Percentiles rank a stretch among this genome's conserved stretches.
phyloP scores from a whole-genome alignment of 1,284 basidiomycete genomes.

The Leccinum solheimii region DNA sequence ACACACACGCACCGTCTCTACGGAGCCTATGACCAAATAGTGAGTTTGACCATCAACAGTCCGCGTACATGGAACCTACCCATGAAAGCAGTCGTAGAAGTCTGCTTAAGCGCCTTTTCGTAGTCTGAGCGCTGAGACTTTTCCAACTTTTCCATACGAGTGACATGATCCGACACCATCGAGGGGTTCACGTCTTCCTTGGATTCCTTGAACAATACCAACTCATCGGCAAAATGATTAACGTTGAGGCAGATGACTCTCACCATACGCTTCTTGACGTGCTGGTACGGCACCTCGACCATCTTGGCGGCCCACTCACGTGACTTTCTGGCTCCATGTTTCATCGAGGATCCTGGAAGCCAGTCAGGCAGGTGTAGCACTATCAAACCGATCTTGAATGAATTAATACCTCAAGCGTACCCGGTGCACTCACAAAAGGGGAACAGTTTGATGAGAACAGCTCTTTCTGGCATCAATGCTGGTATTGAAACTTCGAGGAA shows the following conservation, averaged over 20 bases:
- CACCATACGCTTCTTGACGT: constrained; percentile 18
- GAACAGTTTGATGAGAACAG: constrained; percentile 19
- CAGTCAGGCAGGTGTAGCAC: constrained; percentile 26
- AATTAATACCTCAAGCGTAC: not conserved
- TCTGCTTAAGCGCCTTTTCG: constrained; percentile 21
- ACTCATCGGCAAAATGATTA: not conserved
- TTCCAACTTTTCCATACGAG: constrained; percentile 21
- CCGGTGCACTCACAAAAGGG: constrained; percentile 22
- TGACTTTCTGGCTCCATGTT: constrained; percentile 15
- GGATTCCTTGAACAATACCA: constrained; percentile 6
- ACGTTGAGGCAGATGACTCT: not conserved
- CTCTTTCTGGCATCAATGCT: constrained; percentile 10
- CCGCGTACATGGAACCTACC: constrained; percentile 11
- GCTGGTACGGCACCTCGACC: constrained; percentile 24
- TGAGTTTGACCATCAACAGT: not conserved
- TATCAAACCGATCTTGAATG: not conserved
- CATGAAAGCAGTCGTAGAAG: constrained; percentile 20
- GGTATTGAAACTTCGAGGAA: constrained; percentile 15
- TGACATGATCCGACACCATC: constrained; percentile 27
- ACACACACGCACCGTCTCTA: constrained; percentile 24
- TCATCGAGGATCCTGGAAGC: constrained; percentile 25
- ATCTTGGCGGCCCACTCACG: constrained; percentile 13
- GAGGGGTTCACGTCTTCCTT: constrained; percentile 6
- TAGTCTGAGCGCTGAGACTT: constrained; percentile 11
- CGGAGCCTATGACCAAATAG: constrained; percentile 5